phyloP scores from a whole-genome alignment of 2,329 filamentous ascomycete species.

The Aspergillus bombycis region DNA sequence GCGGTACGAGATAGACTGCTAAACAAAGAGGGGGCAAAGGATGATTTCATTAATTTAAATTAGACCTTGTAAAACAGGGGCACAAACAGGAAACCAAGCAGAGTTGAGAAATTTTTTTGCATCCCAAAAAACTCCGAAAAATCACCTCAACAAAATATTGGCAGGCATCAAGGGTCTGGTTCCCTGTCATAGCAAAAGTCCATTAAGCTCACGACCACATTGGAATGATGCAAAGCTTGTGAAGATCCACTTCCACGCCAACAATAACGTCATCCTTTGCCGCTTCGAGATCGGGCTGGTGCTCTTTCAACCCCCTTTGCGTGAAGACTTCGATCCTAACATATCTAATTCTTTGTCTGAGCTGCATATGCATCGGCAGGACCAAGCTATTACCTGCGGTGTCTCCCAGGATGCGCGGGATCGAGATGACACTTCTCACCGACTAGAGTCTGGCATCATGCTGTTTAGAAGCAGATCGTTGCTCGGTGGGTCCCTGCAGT shows the following conservation, averaged over 20 bases:
- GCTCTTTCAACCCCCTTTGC: not conserved
- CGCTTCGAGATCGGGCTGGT: not conserved
- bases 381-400: not conserved
- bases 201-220: not conserved
- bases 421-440: not conserved
- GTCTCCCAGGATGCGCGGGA: not conserved
- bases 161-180: not conserved
- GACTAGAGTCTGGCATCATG: not conserved
- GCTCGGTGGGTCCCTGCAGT: not conserved
- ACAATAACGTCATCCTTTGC: not conserved
- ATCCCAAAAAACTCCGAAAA: not conserved
- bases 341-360: not conserved
- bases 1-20: no score
- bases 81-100: not conserved
- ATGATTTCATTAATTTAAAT: not conserved
- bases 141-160: not conserved
- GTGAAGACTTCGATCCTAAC: not conserved
- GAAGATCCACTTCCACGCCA: not conserved
- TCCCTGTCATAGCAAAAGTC: not conserved
- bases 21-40: not conserved
- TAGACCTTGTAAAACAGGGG: not conserved
- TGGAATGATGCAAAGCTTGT: not conserved
- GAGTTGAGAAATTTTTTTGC: not conserved
- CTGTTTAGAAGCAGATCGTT: not conserved
- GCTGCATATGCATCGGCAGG: not conserved